A percentile compares a stretch with the other conserved stretches of the same genome.
Conservation (phyloP, 148 eudicot species). For the Chenopodium quinoa region DNA sequence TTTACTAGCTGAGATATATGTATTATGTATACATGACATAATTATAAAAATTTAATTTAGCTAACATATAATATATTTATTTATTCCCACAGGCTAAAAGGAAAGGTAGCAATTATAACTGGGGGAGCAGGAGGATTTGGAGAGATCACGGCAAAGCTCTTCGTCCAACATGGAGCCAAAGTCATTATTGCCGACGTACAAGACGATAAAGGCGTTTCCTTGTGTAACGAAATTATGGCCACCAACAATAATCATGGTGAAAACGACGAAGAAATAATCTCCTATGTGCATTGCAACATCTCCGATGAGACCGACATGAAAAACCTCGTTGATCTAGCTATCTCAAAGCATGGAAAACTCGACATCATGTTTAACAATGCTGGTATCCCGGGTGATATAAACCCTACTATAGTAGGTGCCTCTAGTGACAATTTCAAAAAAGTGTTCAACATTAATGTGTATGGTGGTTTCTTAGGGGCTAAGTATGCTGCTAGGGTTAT, state of each 20-base stretch:
- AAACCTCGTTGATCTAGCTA: slow-evolving; percentile 28
- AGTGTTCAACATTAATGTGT: slow-evolving; percentile 38
- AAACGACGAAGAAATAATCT: background rate
- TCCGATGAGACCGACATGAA: slow-evolving; percentile 34
- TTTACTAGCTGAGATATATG: too few relatives aligned
- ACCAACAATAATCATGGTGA: background rate
- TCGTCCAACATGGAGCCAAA: slow-evolving; percentile 51
- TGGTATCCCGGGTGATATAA: slow-evolving; percentile 27
- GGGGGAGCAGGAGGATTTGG: slow-evolving; percentile 74
- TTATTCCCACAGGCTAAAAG: slow-evolving; percentile 33
- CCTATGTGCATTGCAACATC: slow-evolving; percentile 45
- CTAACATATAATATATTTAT: too few relatives aligned
- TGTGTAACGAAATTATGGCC: slow-evolving; percentile 21
- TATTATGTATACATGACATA: too few relatives aligned
- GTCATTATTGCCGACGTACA: slow-evolving; percentile 55
- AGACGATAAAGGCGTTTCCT: slow-evolving; percentile 30
- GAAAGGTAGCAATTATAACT: slow-evolving; percentile 52
- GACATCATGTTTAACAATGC: slow-evolving; percentile 64
- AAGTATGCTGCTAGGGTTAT: slow-evolving; percentile 52
- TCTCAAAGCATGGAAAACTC: slow-evolving; percentile 43
- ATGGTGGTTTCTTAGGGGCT: slow-evolving; percentile 43
- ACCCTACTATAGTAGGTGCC: slow-evolving; percentile 20
- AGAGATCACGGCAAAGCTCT: slow-evolving; percentile 39
- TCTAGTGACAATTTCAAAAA: slow-evolving; percentile 25
- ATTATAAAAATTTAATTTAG: too few relatives aligned